Conservation (phyloP, 305 asterid species). For the Fraxinus latifolia region DNA sequence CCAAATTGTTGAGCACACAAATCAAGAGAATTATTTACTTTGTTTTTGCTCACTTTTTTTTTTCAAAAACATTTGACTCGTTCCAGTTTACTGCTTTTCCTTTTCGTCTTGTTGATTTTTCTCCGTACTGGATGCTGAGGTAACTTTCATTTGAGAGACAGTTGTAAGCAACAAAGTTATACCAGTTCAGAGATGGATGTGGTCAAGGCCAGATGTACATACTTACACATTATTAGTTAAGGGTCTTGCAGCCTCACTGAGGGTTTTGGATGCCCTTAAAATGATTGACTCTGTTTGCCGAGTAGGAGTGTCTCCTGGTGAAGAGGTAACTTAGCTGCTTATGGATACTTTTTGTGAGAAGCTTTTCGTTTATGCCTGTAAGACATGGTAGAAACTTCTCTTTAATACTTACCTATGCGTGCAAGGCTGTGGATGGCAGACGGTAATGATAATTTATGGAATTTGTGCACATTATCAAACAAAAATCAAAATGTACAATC, state of each 20-base stretch:
- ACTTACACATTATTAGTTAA: constrained; percentile 56
- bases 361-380: not conserved
- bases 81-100: constrained; percentile 5
- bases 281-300: constrained; percentile 71
- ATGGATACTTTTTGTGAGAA: constrained; percentile 5
- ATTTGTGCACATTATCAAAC: not conserved
- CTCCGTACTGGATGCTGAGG: constrained; percentile 16
- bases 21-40: not conserved
- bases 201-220: constrained; percentile 84
- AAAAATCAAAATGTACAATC: not conserved
- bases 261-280: constrained; percentile 82
- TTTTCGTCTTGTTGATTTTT: not conserved
- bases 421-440: not conserved
- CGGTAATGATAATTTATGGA: not conserved
- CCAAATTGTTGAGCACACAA: not conserved
- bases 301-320: constrained; percentile 83
- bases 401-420: not conserved
- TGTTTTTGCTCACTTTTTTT: not conserved
- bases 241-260: constrained; percentile 73
- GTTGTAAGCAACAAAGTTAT: constrained; percentile 46
- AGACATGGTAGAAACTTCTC: constrained; percentile 10
- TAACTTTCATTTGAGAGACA: constrained; percentile 24
- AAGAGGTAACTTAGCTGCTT: constrained; percentile 57
- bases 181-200: constrained; percentile 64
- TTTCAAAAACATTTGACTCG: not conserved